Evolutionary conservation across 148 eudicot species (phyloP).

Genomic region (Vaccinium darrowii): DNA sequence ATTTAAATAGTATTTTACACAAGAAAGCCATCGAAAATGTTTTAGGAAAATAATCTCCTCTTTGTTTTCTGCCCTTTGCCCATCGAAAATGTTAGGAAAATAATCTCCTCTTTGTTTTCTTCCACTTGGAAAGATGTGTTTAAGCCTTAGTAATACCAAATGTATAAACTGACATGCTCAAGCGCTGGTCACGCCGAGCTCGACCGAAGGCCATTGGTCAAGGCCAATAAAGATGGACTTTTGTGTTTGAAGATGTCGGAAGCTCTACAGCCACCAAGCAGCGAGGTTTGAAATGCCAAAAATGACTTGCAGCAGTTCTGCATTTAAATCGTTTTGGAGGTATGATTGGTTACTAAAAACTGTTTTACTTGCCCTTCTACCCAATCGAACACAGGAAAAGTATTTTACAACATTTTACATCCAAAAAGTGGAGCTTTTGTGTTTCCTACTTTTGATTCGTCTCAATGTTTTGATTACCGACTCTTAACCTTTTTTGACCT

Average conservation of each 20-base stretch:
- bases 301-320: neutral
- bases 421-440: neutral
- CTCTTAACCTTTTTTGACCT: neutral
- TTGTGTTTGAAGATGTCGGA: neutral
- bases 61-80: neutral
- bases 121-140: neutral
- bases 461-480: neutral
- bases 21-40: neutral
- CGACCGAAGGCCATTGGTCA: neutral
- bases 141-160: neutral
- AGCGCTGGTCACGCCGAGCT: neutral
- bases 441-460: neutral
- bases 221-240: neutral
- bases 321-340: neutral
- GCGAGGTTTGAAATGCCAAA: neutral
- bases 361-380: neutral
- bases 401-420: neutral
- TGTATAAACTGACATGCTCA: neutral
- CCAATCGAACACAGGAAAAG: neutral
- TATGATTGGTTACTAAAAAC: neutral
- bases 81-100: neutral
- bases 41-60: neutral
- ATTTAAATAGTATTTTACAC: neutral
- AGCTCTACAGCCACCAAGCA: neutral
- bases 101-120: neutral